A percentile compares a stretch with the other conserved stretches of the same genome.
These are phyloP conservation scores for Saccharomycopsis sp. DNA, from an alignment of 805 yeast genomes.

Conservation along the genomic window DNA sequence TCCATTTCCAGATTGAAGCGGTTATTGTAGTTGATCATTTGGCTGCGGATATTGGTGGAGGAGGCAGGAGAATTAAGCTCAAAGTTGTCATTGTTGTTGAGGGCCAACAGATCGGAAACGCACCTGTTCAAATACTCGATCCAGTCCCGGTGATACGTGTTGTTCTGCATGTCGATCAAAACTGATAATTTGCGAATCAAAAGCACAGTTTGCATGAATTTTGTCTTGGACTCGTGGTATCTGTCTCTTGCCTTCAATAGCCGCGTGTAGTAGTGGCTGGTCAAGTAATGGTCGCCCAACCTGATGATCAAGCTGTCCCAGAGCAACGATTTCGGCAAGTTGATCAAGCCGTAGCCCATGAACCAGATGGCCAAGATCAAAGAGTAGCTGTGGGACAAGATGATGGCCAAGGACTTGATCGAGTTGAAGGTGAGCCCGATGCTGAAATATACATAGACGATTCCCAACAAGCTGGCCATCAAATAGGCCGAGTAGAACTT, in stretches of 20 bases:
- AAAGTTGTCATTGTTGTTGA: background rate
- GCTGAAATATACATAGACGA: constrained; percentile 49
- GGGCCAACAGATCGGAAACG: background rate
- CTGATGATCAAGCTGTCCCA: constrained; percentile 28
- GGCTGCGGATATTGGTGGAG: constrained; percentile 2
- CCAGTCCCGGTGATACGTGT: constrained; percentile 42
- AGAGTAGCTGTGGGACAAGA: constrained; percentile 69
- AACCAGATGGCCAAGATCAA: constrained; percentile 69
- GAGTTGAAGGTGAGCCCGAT: constrained; percentile 47
- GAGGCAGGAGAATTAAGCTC: background rate
- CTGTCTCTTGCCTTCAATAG: constrained; percentile 52
- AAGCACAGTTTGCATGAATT: constrained; percentile 42
- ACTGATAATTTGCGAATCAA: constrained; percentile 12
- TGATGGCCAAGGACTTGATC: constrained; percentile 60
- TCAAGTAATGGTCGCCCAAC: constrained; percentile 30
- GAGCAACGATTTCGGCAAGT: constrained; percentile 42
- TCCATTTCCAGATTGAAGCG: constrained; percentile 20
- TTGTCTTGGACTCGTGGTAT: constrained; percentile 52
- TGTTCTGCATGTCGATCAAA: constrained; percentile 11
- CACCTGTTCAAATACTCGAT: constrained; percentile 37
- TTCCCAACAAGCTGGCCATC: constrained; percentile 41
- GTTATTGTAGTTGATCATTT: constrained; percentile 18
- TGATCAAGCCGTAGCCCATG: constrained; percentile 73
- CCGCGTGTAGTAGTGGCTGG: constrained; percentile 36
- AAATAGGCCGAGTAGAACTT: constrained; percentile 54